phyloP scores from a whole-genome alignment of 352 stramenopile genomes.

The Globisporangium cylindrosporum region DNA sequence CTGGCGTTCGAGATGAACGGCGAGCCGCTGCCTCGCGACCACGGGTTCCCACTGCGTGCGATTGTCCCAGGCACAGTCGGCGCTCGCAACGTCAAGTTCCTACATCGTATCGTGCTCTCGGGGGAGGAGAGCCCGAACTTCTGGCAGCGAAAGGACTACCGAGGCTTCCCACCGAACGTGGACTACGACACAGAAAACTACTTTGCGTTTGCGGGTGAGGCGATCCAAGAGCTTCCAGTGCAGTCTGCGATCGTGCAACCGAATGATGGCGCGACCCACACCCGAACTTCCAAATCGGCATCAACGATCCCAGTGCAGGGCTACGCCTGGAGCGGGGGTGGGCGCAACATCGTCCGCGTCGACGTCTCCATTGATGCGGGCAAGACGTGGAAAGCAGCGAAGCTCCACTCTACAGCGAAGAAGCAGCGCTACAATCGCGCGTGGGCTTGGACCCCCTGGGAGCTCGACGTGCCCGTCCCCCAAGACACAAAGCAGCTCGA shows the following conservation, averaged over 20 bases:
- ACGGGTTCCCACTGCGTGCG: slow-evolving; percentile 91
- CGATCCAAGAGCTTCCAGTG: slow-evolving; percentile 91
- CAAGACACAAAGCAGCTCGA: slow-evolving; percentile 77
- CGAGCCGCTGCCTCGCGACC: slow-evolving; percentile 76
- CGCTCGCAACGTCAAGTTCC: slow-evolving; percentile 93
- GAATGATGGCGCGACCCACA: slow-evolving; percentile 46
- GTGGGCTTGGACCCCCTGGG: slow-evolving; percentile 97
- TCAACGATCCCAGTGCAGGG: slow-evolving; percentile 79
- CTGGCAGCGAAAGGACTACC: slow-evolving; percentile 93
- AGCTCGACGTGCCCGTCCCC: slow-evolving; percentile 87
- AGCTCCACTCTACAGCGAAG: slow-evolving; percentile 74
- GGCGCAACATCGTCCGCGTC: slow-evolving; percentile 94
- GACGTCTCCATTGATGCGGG: slow-evolving; percentile 95
- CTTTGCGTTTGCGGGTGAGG: slow-evolving; percentile 79
- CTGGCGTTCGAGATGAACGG: slow-evolving; percentile 96
- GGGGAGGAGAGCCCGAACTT: slow-evolving; percentile 82
- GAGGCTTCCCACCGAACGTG: slow-evolving; percentile 81
- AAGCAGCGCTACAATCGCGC: slow-evolving; percentile 87
- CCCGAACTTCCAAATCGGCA: slow-evolving; percentile 44
- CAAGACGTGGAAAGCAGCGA: slow-evolving; percentile 89
- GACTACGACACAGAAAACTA: slow-evolving; percentile 84
- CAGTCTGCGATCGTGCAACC: slow-evolving; percentile 89
- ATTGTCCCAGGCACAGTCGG: slow-evolving; percentile 91
- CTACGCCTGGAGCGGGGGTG: slow-evolving; percentile 93
- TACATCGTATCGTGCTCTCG: slow-evolving; percentile 80